Conservation (phyloP, 1,139 yeast genomes). For the Lodderomyces beijingensis region DNA sequence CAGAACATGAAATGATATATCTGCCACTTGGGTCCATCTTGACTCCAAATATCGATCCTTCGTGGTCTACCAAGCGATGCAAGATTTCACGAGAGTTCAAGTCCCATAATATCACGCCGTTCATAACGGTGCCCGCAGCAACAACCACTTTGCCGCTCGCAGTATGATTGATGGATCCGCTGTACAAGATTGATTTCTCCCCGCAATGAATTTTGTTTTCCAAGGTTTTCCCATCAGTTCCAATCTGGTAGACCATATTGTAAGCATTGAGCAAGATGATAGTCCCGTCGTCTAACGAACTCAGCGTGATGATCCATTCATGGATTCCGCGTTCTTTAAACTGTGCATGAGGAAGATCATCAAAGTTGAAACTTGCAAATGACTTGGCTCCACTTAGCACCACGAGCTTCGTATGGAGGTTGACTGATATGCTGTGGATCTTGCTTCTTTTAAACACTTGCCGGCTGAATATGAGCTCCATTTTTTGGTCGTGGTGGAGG, state of each 20-base stretch:
- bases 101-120: slow-evolving; percentile 82
- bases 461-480: slow-evolving; percentile 33
- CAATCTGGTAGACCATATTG: slow-evolving; percentile 55
- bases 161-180: slow-evolving; percentile 65
- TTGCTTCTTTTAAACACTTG: slow-evolving; percentile 65
- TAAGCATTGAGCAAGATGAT: slow-evolving; percentile 72
- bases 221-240: slow-evolving; percentile 20
- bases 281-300: slow-evolving; percentile 36
- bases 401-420: slow-evolving; percentile 29
- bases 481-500: slow-evolving; percentile 16
- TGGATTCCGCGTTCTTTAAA: slow-evolving; percentile 46
- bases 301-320: slow-evolving; percentile 75
- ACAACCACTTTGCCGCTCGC: slow-evolving; percentile 43
- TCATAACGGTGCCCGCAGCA: slow-evolving; percentile 92
- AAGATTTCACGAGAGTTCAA: slow-evolving; percentile 39
- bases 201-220: slow-evolving; percentile 46
- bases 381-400: slow-evolving; percentile 75
- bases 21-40: slow-evolving; percentile 54
- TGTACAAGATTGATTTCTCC: slow-evolving; percentile 81
- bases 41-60: slow-evolving; percentile 88
- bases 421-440: slow-evolving; percentile 59
- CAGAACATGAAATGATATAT: slow-evolving; percentile 76
- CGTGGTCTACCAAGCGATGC: slow-evolving; percentile 66
- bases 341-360: background rate
- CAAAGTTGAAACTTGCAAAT: slow-evolving; percentile 36